Evolutionary conservation across 305 asterid genomes (phyloP), one percentile per base, ranked within the genome.

Genomic region (Fraxinus greggii): DNA sequence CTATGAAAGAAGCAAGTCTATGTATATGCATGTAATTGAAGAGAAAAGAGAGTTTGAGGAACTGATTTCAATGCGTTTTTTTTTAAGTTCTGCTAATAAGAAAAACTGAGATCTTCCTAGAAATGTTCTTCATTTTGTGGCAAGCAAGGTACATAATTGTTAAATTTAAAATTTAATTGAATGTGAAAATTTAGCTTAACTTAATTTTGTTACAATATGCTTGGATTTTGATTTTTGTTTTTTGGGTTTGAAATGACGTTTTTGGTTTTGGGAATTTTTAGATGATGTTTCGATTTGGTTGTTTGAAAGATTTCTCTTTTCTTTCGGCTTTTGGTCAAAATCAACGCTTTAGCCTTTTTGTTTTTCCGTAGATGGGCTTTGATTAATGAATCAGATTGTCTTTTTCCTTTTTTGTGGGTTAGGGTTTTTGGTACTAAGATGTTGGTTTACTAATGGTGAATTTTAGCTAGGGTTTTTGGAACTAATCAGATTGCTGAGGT

Each of bases 81-180:
- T 28, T 5, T 2, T 15, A 26, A 67, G 28, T 26, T 26, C 6
- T 67, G 74, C 74, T 67, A 67, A 70, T 81, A 21, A 56, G 48
- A 81, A 81, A 80, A 40, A 80, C 70, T 78, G 89, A 84, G 88
- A 88, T 88, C 89, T 82, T 84, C 76, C 85, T 81, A 80, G 88
- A 83, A 83, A 88, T 86, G 88, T 87, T 86, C 82, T 78, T 80
- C 85, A 75, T 83, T 85, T 87, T 82, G 89, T 88, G 75, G 84
- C 85, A 82, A 86, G 88, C 84, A 80, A 88, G 75, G 75, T 69
- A 86, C 85, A 82, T 77, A 85, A 76, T 81, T 33, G 29, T 79
- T 32, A 80, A 38, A 82, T 1, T 67, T 61, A 28, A 72, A 79
- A 75, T 75, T 63, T 77, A 78, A 79, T 86, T 79, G 33, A 77